Evolutionary conservation across 2,329 filamentous ascomycete genomes (phyloP), one percentile per base, ranked within the genome.

Genomic region (Chrysoporthe cubensis): DNA sequence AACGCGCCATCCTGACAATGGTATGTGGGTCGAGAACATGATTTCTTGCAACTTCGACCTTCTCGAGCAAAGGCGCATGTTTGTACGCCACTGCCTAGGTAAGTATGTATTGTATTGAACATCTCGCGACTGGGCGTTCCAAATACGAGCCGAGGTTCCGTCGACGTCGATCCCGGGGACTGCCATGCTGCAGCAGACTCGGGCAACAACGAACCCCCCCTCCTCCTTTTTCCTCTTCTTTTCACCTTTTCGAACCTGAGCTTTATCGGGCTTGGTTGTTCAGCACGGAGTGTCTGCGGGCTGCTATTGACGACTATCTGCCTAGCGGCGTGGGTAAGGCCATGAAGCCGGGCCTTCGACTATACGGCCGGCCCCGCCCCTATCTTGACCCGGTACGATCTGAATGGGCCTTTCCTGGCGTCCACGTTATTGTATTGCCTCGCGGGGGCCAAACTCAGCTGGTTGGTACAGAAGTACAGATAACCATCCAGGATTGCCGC

Each of bases 401-500:
- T 70, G 62, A 80, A 81, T 0, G 78, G 78, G 0, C 78, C 77
- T 52, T 71, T 74, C 34, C 79, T 73, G 43, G 73, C 75, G 68
- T 81, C 79, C 1, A 74, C 73, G 63, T 80, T 80, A 21, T 76
- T 75, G 70, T 80, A 81, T 71, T 80, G 78, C 64, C 76, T 73
- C 4, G 58, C 66, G 3, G 79, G 77, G 43, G 76, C 73, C 66
- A 81, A 63, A 40, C 75, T 74, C 56, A 81, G 72, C 68, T 81
- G 80, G 64, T 81, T 81, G 9, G 79, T 80, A 66, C 76, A 78
- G 65, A 82, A 80, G 54, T 80, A 81, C 64, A 82, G 67, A 74
- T 76, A 81, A 1, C 78, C 79, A 71, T 79, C 76, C 69, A 78
- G 65, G 26, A 81, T 79, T 6, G 79, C 79, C 63, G 78, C 76